These are phyloP conservation scores for Aspergillus calidoustus DNA, from an alignment of 2,329 filamentous ascomycete species.

Conservation along the genomic window DNA sequence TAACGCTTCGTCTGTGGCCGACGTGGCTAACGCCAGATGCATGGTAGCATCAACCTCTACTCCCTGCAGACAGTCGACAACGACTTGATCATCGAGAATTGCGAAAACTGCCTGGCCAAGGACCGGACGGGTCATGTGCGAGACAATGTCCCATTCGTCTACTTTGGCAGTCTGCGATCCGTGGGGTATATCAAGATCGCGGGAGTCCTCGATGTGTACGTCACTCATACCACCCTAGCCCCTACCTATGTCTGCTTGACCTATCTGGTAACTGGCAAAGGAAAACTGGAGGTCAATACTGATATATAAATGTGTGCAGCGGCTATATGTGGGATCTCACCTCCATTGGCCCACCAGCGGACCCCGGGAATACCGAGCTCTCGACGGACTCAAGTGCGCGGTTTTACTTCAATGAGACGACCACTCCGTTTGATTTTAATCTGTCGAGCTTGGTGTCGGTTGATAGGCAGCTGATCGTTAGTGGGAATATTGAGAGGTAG, in stretches of 20 bases:
- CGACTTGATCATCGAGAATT: not conserved
- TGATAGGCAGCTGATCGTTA: not conserved
- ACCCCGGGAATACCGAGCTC: not conserved
- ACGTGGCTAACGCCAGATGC: no score
- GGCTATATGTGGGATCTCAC: not conserved
- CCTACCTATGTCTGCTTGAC: not conserved
- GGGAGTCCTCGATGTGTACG: not conserved
- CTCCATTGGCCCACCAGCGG: not conserved
- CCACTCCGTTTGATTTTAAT: not conserved
- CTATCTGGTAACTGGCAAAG: not conserved
- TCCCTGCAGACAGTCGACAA: not conserved
- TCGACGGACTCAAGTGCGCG: not conserved
- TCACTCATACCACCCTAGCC: not conserved
- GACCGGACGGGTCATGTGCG: no score
- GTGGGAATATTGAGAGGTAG: not conserved
- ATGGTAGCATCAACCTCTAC: not conserved
- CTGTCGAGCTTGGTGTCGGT: not conserved
- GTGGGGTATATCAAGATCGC: not conserved
- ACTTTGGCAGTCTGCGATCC: not conserved
- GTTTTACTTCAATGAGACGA: not conserved
- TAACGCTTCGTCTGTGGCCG: no score
- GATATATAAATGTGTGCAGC: not conserved
- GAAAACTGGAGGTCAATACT: no score
- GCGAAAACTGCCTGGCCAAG: not conserved
- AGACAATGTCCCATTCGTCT: not conserved